A percentile compares a stretch with the other conserved stretches of the same genome.
phyloP scores from a whole-genome alignment of 1,139 yeast genomes.

The Yamadazyma siamensis region DNA sequence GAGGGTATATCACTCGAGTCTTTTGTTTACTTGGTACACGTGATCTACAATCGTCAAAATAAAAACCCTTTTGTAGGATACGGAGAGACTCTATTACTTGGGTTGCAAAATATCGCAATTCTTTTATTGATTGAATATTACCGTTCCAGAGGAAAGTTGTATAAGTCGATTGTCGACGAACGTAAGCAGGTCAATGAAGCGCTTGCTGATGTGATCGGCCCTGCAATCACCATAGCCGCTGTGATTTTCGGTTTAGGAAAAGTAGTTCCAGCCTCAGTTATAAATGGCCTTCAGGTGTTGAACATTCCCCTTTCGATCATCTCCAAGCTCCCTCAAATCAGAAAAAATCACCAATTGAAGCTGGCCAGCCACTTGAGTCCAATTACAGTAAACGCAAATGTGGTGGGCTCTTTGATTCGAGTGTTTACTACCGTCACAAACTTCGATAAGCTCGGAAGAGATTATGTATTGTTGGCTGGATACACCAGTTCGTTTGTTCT shows the following conservation, averaged over 20 bases:
- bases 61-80: constrained; percentile 36
- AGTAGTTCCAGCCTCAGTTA: constrained; percentile 28
- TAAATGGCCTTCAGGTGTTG: constrained; percentile 42
- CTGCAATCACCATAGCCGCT: constrained; percentile 27
- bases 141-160: constrained; percentile 17
- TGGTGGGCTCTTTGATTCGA: constrained; percentile 52
- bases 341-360: constrained; percentile 41
- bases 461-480: constrained; percentile 33
- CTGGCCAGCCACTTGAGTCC: constrained; percentile 55
- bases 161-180: constrained; percentile 13
- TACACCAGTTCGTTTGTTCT: constrained; percentile 31
- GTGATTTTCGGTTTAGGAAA: constrained; percentile 27
- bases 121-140: constrained; percentile 38
- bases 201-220: constrained; percentile 20
- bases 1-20: constrained; percentile 38
- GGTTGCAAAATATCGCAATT: constrained; percentile 38
- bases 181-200: constrained; percentile 17
- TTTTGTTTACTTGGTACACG: constrained; percentile 38
- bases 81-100: constrained; percentile 42
- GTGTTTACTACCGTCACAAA: constrained; percentile 53
- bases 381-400: constrained; percentile 53
- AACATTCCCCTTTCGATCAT: constrained; percentile 53
- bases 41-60: constrained; percentile 36
- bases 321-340: constrained; percentile 57
- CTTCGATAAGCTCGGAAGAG: constrained; percentile 23